Base-by-base conservation (phyloP, 768 basidiomycete species). In the Boletellus ananiceps region DNA sequence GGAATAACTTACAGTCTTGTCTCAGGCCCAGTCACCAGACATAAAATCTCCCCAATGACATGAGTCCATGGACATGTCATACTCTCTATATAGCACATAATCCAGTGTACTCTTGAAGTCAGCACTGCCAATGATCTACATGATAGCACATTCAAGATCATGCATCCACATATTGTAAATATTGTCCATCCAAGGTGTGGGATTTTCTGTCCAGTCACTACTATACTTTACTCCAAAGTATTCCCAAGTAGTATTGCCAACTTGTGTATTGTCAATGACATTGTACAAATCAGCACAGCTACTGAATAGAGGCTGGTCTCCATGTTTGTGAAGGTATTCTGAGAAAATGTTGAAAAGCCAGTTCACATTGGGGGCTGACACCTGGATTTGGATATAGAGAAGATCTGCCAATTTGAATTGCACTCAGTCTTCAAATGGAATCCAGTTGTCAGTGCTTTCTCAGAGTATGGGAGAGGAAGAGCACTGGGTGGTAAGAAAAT, bases 401-500 rank as follows among this genome's bases (percentile, higher is more conserved):
- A 56, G 43, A 12, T 56, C 41, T 1, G 38, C 47, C 0, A 51
- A 14, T n/a, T 56, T 19, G 7, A 56, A 56, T 15, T 55, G n/a
- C 0, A 21, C 2, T 1, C 8, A 18, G 14, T 32, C 33, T 0
- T 27, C 2, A n/a, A 49, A 52, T 16, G 44, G 47, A 2, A 18
- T 27, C 50, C 47, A 56, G 13, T 56, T 36, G 9, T 49, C 14
- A 44, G 11, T 6, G n/a, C 4, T 15, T 39, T 46, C 35, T 36
- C 52, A 2, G 14, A 13, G 23, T 13, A 52, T 27, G 12, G 52
- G 32, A 0, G 25, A 44, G 15, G 54, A 16, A 11, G 48, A 36
- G 33, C n/a, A 33, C 19, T 56, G 31, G 42, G 36, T 18, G 44
- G 58, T 35, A 50, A 51, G 43, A 57, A 47, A 2, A n/a, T n/a